Evolutionary conservation across 2,329 filamentous ascomycete genomes (phyloP).

Genomic region (Fusarium floridanum): DNA sequence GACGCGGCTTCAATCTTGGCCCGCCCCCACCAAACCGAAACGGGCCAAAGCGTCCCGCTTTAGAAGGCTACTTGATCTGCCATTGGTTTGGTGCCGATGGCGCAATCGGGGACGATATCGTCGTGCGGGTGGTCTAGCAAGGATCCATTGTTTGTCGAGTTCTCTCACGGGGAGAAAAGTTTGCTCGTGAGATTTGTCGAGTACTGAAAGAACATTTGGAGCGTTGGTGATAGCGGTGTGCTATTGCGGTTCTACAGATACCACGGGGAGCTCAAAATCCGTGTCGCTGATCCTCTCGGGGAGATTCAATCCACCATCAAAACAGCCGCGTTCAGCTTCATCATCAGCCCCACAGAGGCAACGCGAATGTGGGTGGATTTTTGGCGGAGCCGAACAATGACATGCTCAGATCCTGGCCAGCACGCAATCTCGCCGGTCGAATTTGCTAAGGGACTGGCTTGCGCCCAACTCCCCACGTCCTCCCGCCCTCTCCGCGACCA

Average conservation of each 20-base stretch:
- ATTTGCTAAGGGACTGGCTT: conserved; percentile 1
- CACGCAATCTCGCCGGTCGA: conserved; percentile 42
- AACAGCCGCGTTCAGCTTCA: conserved; percentile 7
- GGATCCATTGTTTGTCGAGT: conserved; percentile 11
- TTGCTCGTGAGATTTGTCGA: background rate
- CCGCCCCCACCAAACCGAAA: conserved; percentile 25
- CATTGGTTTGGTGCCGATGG: conserved; percentile 37
- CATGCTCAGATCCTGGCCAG: conserved; percentile 48
- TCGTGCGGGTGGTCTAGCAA: conserved; percentile 35
- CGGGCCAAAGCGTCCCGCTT: conserved; percentile 28
- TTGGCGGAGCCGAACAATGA: conserved; percentile 38
- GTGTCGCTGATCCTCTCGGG: background rate
- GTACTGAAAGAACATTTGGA: background rate
- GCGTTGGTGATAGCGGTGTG: background rate
- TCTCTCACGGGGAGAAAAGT: conserved; percentile 8
- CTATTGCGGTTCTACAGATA: background rate
- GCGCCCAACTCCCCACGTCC: conserved; percentile 34
- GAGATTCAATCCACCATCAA: background rate
- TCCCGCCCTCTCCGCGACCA: conserved; percentile 21
- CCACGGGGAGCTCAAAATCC: background rate
- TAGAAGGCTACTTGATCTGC: background rate
- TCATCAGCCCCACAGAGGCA: conserved; percentile 14
- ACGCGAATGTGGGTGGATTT: conserved; percentile 35
- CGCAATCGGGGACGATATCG: conserved; percentile 42
- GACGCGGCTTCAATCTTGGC: conserved; percentile 8